These are phyloP conservation scores for Vitis rotundifolia DNA, from an alignment of 164 flowering plant species.

Conservation along the genomic window DNA sequence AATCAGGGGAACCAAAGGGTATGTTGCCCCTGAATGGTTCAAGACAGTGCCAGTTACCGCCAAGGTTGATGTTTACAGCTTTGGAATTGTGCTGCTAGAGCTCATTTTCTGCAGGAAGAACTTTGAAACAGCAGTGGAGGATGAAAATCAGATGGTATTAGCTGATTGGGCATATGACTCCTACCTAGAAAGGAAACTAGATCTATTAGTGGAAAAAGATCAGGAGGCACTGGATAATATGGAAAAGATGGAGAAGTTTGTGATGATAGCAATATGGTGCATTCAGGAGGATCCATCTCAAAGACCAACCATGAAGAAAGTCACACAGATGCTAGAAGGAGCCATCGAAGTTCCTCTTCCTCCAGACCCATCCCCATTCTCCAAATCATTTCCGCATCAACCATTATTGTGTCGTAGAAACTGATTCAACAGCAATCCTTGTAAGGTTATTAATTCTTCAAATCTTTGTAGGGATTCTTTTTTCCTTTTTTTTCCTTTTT, in stretches of 20 bases:
- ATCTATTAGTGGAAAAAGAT: conserved; percentile 3
- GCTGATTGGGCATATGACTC: conserved; percentile 16
- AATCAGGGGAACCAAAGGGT: conserved; percentile 25
- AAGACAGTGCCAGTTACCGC: conserved; percentile 17
- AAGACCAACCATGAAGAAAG: conserved; percentile 29
- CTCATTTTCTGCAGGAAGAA: conserved; percentile 26
- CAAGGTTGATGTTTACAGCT: conserved; percentile 31
- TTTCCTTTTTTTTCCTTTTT: no score
- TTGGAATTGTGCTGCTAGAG: conserved; percentile 28
- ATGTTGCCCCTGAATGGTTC: conserved; percentile 29
- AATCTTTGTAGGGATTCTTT: no score
- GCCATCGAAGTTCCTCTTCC: no score
- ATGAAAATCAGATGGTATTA: not conserved
- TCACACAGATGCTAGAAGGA: no score
- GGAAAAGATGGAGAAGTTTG: conserved; percentile 19
- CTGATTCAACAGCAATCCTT: no score
- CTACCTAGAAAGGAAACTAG: not conserved
- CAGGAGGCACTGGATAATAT: conserved; percentile 5
- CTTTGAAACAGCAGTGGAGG: conserved; percentile 1
- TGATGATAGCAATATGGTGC: conserved; percentile 32
- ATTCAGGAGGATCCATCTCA: conserved; percentile 29
- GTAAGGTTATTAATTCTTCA: no score
- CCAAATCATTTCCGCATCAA: no score
- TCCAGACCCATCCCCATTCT: no score
- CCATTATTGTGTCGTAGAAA: no score